Conservation (phyloP, 352 stramenopile genomes). For the Phytophthora macrochlamydospora region DNA sequence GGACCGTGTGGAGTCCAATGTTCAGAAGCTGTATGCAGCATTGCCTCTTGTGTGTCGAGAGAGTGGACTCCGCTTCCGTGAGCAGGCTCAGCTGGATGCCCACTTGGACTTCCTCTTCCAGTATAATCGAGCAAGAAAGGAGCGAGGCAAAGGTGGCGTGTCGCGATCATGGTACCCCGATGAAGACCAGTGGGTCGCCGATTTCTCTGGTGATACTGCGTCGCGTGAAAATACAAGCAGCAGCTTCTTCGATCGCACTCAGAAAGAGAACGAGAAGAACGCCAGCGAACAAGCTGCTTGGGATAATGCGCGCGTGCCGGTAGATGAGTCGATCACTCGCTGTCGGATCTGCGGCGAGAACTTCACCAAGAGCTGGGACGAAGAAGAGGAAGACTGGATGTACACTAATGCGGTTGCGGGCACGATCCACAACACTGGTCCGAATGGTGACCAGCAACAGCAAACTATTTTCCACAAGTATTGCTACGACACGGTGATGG, state of each 20-base stretch:
- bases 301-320: constrained; percentile 74
- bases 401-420: constrained; percentile 88
- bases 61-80: constrained; percentile 81
- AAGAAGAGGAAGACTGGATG: constrained; percentile 92
- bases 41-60: constrained; percentile 82
- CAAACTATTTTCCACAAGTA: constrained; percentile 91
- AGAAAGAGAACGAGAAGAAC: constrained; percentile 57
- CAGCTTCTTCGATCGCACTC: constrained; percentile 75
- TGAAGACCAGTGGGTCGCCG: constrained; percentile 81
- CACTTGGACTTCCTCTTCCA: constrained; percentile 90
- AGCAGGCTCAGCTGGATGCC: constrained; percentile 76
- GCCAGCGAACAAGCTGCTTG: constrained; percentile 54
- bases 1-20: constrained; percentile 83
- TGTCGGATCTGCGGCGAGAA: constrained; percentile 87
- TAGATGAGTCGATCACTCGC: constrained; percentile 79
- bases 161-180: constrained; percentile 86
- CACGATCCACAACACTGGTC: constrained; percentile 62
- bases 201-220: constrained; percentile 66
- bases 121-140: constrained; percentile 82
- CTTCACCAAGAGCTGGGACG: constrained; percentile 85
- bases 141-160: constrained; percentile 80
- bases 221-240: constrained; percentile 78
- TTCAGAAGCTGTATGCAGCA: constrained; percentile 86
- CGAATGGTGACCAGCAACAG: constrained; percentile 38
- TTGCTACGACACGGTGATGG: constrained; percentile 85